phyloP scores from a whole-genome alignment of 2,329 filamentous ascomycete species.

The Calonectria fujianensis region DNA sequence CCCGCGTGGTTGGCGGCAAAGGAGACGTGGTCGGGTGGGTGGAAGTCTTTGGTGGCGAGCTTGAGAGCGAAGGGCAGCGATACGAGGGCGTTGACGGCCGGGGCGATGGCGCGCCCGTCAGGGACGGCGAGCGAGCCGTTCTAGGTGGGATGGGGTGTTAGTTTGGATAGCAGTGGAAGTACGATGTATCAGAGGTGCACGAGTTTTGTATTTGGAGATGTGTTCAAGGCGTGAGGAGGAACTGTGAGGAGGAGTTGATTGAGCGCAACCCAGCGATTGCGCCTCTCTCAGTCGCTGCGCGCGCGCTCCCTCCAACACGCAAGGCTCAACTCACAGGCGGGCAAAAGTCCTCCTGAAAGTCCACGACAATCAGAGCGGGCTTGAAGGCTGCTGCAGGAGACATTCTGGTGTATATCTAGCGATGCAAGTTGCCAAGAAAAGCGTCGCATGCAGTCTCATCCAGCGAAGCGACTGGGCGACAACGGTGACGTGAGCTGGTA shows the following conservation, averaged over 20 bases:
- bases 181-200: neutral
- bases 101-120: slow-evolving; percentile 81
- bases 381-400: slow-evolving; percentile 53
- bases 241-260: neutral
- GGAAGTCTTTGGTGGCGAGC: slow-evolving; percentile 94
- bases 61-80: slow-evolving; percentile 81
- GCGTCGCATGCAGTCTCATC: neutral
- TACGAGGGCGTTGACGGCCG: slow-evolving; percentile 85
- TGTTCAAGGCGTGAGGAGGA: neutral
- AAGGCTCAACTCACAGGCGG: slow-evolving; percentile 81
- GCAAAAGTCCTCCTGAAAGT: slow-evolving; percentile 97
- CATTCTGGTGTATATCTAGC: neutral
- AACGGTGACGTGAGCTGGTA: neutral
- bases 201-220: neutral
- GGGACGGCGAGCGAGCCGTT: slow-evolving; percentile 90
- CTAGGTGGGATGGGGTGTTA: slow-evolving; percentile 66
- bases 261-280: neutral
- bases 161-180: neutral
- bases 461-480: neutral
- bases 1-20: slow-evolving; percentile 87
- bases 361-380: slow-evolving; percentile 82
- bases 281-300: neutral
- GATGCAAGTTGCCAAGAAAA: neutral
- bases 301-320: neutral
- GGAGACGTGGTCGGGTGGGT: slow-evolving; percentile 88